Base-by-base conservation (phyloP, 1,284 basidiomycete species). In the Earliella scabrosa region DNA sequence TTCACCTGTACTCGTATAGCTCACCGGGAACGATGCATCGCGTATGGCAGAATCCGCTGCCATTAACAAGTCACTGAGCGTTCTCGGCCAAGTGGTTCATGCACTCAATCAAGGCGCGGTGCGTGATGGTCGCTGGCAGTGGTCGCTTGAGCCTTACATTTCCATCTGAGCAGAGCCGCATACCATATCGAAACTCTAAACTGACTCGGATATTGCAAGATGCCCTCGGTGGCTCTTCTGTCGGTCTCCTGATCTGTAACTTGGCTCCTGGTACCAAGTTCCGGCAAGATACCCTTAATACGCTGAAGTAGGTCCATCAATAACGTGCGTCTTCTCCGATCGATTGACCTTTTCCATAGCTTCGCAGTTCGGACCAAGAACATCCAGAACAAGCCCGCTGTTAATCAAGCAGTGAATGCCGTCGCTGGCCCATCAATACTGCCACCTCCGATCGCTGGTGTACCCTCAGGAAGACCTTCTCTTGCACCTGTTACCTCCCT, bases 111-210 rank as follows among this genome's bases (percentile, higher is more conserved):
- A 81, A 64, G 83, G 86, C 53, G 85, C 86, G 21, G 83, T 89
- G 63, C 56, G 83, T 75, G n/a, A 51, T 46, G 52, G 39, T 32
- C 14, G 36, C 18, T 23, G n/a, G n/a, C n/a, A n/a, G n/a, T n/a
- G n/a, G n/a, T n/a, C n/a, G n/a, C n/a, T n/a, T n/a, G 11, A 39
- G 20, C 47, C n/a, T 20, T 26, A 26, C 8, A 26, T 32, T 0
- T 14, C 13, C 35, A 10, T 38, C 20, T 63, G n/a, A n/a, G n/a
- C n/a, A 91, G 85, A 77, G 83, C 45, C 86, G 90, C 16, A 89
- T 93, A 59, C 92, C 92, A 0, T 94, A 94, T 67, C 83, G 92
- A 45, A 90, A 93, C 68, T 90, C 90, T 1, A 92, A 93, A 66
- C 77, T 93, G 27, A 93, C 92, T 0, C 77, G 92, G 26, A 85